Conservation (phyloP, 2,329 filamentous ascomycete genomes). For the Emydomyces testavorans region DNA sequence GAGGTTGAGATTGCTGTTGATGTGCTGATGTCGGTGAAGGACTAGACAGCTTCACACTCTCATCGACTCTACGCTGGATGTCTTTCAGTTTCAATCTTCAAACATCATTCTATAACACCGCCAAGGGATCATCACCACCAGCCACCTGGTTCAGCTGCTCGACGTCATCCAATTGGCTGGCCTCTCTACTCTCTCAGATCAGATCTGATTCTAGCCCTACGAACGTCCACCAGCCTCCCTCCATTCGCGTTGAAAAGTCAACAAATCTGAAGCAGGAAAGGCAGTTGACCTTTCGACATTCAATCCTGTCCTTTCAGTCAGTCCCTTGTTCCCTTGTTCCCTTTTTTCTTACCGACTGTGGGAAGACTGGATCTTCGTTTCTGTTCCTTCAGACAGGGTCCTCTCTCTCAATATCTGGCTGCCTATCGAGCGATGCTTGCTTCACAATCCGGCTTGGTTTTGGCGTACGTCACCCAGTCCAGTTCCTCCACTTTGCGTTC, state of each 20-base stretch:
- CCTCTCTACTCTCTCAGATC: too few relatives aligned
- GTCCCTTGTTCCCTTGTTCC: background rate
- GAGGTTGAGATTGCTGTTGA: too few relatives aligned
- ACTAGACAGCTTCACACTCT: background rate
- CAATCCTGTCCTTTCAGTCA: background rate
- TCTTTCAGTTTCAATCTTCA: too few relatives aligned
- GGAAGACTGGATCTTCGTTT: background rate
- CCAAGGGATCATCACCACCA: slow-evolving; percentile 7
- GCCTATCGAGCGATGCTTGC: slow-evolving; percentile 3
- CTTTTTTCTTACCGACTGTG: background rate
- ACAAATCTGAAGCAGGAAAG: background rate
- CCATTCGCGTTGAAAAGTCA: background rate
- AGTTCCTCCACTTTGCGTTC: background rate
- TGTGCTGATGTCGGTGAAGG: background rate
- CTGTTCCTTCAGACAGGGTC: background rate
- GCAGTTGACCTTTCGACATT: background rate
- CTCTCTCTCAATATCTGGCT: background rate
- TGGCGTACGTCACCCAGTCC: slow-evolving; percentile 7
- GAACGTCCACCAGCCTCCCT: slow-evolving; percentile 6
- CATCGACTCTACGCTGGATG: too few relatives aligned
- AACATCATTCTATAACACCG: too few relatives aligned
- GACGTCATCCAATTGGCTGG: slow-evolving; percentile 8
- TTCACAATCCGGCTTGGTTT: slow-evolving; percentile 3
- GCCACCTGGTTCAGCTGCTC: slow-evolving; percentile 2
- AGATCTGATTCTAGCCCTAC: too few relatives aligned